Base-by-base conservation (phyloP, 345 rosid species). In the Eucalyptus sp. region DNA sequence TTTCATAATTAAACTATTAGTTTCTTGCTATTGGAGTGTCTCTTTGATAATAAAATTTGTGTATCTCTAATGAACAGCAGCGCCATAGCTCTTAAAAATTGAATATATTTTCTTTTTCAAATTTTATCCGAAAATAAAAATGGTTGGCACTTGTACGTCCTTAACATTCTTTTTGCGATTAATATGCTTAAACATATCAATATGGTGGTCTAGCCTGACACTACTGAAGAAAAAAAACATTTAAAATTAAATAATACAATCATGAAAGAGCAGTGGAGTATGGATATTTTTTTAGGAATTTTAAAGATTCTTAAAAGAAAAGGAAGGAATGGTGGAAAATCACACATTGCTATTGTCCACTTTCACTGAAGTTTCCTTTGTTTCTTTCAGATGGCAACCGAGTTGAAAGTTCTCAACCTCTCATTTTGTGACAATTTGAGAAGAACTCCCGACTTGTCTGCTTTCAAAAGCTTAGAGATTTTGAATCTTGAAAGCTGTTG, bases 31-130 rank as follows among this genome's bases (percentile, higher is more conserved):
- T 51, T 17, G 56, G 56, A 51, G 22, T 0, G 56, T 51, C 56
- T 51, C 56, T 17, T 51, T 17, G 56, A 51, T 51, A 51, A 51
- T 51, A 17, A 51, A 17, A 17, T 51, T 51, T 51, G 56, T 8
- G 1, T 0, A 17, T 7, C 9, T 17, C 56, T 17, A 51, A 51
- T 51, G 4, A 51, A 51, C 0, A 3, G 0, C 56, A 51, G 17
- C 56, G 0, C 56, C 56, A 51, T 17, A 0, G 56, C 22, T 17
- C 56, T 51, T 51, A 7, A 51, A 51, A 17, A 17, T 4, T 17
- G 56, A 51, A 17, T 51, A 17, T 17, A 51, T 51, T 51, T 51
- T 51, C 22, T 0, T 51, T 51, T 51, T 51, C 22, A 51, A 51
- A 51, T 17, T 51, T 51, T 17, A 51, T 51, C 22, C 0, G 0